phyloP scores from a whole-genome alignment of 176 grass and related monocot genomes.

The Phoenix roebelenii region DNA sequence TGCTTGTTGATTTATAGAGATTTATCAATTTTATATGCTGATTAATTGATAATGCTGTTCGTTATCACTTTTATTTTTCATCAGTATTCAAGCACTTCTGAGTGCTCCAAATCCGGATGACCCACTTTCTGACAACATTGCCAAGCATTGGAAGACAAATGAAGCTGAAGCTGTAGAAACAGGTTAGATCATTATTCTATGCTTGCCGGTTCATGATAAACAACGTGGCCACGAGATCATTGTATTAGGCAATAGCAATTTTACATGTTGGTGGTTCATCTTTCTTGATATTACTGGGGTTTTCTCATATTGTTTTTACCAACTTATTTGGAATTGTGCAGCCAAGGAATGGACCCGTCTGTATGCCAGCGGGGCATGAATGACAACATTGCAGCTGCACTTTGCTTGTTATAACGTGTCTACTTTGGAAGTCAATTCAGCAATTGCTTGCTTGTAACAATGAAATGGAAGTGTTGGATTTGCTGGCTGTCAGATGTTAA shows the following conservation, averaged over 20 bases:
- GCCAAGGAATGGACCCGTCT: constrained; percentile 92
- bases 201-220: not conserved
- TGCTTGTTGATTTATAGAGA: too few species aligned
- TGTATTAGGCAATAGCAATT: not conserved
- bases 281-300: not conserved
- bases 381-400: constrained; percentile 11
- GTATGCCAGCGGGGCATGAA: constrained; percentile 65
- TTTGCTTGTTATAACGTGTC: not conserved
- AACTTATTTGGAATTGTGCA: constrained; percentile 21
- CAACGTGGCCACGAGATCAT: not conserved
- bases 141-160: constrained; percentile 96
- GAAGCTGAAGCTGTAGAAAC: constrained; percentile 96
- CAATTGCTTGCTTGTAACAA: not conserved
- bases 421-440: not conserved
- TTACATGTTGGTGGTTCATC: not conserved
- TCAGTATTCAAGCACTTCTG: constrained; percentile 91
- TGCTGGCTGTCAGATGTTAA: not conserved
- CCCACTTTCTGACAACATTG: constrained; percentile 92
- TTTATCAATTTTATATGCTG: not conserved
- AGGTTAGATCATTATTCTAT: constrained; percentile 27
- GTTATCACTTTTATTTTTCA: not conserved
- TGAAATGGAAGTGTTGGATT: not conserved
- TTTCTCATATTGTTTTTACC: not conserved
- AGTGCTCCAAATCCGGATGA: constrained; percentile 97
- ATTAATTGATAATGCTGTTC: not conserved